phyloP scores from a whole-genome alignment of 73 alveolate genomes.

The Symbiodinium pilosum region DNA sequence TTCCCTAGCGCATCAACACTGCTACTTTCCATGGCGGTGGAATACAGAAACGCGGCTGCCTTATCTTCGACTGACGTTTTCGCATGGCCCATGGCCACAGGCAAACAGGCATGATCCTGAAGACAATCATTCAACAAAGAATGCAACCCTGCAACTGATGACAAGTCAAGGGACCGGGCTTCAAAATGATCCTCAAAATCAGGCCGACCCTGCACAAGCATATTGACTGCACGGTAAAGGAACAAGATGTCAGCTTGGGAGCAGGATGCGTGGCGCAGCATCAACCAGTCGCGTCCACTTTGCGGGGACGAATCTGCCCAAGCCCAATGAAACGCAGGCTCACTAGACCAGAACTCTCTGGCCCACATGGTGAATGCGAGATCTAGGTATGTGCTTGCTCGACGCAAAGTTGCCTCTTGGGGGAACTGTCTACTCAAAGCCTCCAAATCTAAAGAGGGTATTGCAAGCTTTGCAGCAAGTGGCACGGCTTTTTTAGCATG shows the following conservation, averaged over 20 bases:
- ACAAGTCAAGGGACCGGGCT: neutral
- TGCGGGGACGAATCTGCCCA: conserved; percentile 46
- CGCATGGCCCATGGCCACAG: conserved; percentile 22
- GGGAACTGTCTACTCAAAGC: neutral
- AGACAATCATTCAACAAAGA: neutral
- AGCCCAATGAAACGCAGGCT: neutral
- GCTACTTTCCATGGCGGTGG: neutral
- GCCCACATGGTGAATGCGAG: neutral
- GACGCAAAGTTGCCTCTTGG: neutral
- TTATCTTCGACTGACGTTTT: neutral
- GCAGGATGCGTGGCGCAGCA: neutral
- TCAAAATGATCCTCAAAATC: neutral
- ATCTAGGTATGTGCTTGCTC: conserved; percentile 2
- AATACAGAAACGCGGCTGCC: neutral
- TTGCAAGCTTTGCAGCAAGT: neutral
- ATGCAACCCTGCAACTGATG: neutral
- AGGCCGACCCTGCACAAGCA: neutral
- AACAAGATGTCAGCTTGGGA: neutral
- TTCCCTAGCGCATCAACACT: neutral
- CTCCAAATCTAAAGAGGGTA: neutral
- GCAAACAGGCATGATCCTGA: neutral
- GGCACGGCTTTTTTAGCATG: conserved; percentile 5
- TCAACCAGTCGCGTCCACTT: conserved; percentile 42
- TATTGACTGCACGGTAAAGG: neutral
- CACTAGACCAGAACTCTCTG: neutral